Percentiles rank a stretch among this genome's conserved stretches.
Evolutionary conservation across 163 green algal species (phyloP).

Genomic region (Volvox carteri): DNA sequence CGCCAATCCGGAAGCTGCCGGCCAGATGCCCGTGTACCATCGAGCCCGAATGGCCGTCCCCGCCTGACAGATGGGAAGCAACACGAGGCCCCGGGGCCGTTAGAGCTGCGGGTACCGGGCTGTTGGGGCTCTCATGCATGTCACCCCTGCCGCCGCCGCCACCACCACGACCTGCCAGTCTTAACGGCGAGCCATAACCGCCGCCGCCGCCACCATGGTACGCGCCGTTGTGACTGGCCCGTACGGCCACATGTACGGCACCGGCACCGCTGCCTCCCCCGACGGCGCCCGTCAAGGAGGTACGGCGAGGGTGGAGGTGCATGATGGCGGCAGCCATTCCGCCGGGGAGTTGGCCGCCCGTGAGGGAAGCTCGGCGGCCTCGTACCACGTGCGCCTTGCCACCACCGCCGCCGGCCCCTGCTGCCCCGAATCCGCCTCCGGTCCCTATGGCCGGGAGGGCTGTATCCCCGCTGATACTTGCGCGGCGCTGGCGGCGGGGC

Average conservation of each 20-base stretch:
- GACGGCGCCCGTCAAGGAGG: background rate
- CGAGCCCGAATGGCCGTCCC: background rate
- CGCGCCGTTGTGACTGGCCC: background rate
- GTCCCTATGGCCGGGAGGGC: background rate
- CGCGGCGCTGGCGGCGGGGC: background rate
- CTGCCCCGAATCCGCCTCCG: background rate
- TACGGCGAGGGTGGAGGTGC: background rate
- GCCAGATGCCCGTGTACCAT: background rate
- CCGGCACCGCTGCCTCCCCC: background rate
- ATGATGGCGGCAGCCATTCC: background rate
- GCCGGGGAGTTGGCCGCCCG: background rate
- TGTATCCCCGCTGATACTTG: slow-evolving; percentile 12
- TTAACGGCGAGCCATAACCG: background rate
- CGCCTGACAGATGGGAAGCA: background rate
- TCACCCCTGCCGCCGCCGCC: background rate
- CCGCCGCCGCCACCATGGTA: background rate
- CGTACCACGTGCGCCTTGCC: background rate
- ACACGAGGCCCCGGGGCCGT: too few species aligned
- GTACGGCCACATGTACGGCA: slow-evolving; percentile 1
- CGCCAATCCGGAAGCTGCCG: background rate
- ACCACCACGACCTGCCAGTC: background rate
- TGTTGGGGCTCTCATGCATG: background rate
- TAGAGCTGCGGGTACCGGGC: background rate
- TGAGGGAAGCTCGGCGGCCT: background rate
- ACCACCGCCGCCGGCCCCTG: too few species aligned